Evolutionary conservation across 208 protist species (phyloP), one percentile per base, ranked within the genome.

Genomic region (Acanthamoeba culbertsoni): DNA sequence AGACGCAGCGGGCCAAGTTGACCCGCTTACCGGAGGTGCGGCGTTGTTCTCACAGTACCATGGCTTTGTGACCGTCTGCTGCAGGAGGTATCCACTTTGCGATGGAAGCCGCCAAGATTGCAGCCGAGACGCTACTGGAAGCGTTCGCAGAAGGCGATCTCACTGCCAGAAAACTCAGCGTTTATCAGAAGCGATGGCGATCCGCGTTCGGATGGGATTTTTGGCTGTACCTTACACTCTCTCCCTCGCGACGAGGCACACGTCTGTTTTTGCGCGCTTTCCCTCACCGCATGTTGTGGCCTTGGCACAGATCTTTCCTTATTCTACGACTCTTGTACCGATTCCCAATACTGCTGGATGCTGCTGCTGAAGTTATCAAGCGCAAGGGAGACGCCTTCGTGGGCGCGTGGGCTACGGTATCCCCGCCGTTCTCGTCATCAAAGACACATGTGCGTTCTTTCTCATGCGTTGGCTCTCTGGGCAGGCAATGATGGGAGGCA

Each of bases 101-200:
- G 35, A 92, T 92, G 88, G 63, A 77, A 37, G 88, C 88, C 26
- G 88, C 88, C 43, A 92, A 92, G 88, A 92, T 92, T 7, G 88
- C 88, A 16, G 88, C 88, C 7, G 88, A 92, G 62, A 92, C 88
- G 3, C 45, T 92, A 3, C 31, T 92, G 31, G 55, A 79, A 43
- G 88, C 62, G 4, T 92, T 92, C 31, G 20, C 16, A 7, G 59
- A 75, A 37, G 63, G 63, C 26, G 63, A 92, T 40, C 55, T 77
- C 62, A 79, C 35, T 37, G 88, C 40, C 28, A 2, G 88, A 2
- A 18, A 37, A 14, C 40, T 92, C 28, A 79, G 33, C 18, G 23
- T 59, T n/a, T 92, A 92, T 53, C 88, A 92, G n/a, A 90, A 71
- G 23, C 88, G 88, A 53, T 92, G 88, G 88, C 40, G 35, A 6